Percentiles rank a stretch among this genome's conserved stretches.
phyloP scores from a whole-genome alignment of 176 grass and related monocot species.

The Avena eriantha region DNA sequence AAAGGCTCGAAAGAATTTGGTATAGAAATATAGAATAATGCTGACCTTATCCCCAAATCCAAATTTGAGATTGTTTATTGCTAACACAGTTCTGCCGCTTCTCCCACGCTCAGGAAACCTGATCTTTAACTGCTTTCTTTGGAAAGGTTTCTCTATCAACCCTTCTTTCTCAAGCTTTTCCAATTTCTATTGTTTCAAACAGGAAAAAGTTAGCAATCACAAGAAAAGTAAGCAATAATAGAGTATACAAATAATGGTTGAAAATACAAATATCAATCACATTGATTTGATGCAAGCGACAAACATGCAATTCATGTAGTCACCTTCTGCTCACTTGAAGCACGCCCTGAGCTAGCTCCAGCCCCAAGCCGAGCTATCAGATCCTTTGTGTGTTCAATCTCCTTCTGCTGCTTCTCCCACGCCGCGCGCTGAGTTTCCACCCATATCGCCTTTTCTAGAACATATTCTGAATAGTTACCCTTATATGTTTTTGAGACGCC shows the following conservation, averaged over 20 bases:
- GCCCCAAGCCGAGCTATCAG: constrained; percentile 93
- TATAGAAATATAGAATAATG: neutral
- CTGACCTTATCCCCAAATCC: constrained; percentile 82
- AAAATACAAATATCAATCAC: neutral
- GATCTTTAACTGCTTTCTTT: constrained; percentile 95
- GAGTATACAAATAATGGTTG: neutral
- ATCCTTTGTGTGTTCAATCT: constrained; percentile 93
- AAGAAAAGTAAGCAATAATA: constrained; percentile 16
- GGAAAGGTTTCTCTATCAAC: constrained; percentile 92
- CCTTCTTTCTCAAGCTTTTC: constrained; percentile 98
- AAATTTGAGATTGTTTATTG: constrained; percentile 81
- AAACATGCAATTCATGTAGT: constrained; percentile 15
- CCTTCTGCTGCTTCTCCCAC: constrained; percentile 99
- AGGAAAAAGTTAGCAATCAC: constrained; percentile 37
- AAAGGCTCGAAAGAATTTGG: constrained; percentile 15
- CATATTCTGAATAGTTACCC: constrained; percentile 91
- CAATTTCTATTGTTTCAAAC: constrained; percentile 76
- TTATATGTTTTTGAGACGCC: constrained; percentile 89
- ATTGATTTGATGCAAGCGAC: neutral
- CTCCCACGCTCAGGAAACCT: constrained; percentile 90
- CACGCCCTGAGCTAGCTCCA: constrained; percentile 90
- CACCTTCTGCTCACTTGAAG: constrained; percentile 97
- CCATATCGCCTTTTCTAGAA: constrained; percentile 75
- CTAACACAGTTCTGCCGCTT: constrained; percentile 78
- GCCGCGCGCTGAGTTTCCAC: constrained; percentile 77